Evolutionary conservation across 805 yeast genomes (phyloP).

Genomic region (Candida krabiensis): DNA sequence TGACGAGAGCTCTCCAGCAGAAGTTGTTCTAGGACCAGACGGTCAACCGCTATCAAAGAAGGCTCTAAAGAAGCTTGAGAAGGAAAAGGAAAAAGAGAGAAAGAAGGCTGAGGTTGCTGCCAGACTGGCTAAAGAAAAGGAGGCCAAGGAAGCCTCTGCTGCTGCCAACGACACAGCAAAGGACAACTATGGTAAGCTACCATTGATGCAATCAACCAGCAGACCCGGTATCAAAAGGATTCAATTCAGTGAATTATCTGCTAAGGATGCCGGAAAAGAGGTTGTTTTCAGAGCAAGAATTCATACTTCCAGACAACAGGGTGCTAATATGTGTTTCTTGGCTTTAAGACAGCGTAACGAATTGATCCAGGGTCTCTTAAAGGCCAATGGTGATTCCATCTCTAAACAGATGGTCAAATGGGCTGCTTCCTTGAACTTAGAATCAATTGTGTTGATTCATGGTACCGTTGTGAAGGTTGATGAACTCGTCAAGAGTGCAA

Average conservation of each 20-base stretch:
- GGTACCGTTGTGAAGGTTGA: conserved; percentile 84
- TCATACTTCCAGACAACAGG: conserved; percentile 91
- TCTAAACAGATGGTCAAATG: conserved; percentile 97
- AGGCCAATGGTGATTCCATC: conserved; percentile 65
- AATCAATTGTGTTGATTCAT: conserved; percentile 86
- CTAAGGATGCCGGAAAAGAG: conserved; percentile 68
- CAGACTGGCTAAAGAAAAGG: conserved; percentile 81
- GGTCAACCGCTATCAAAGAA: conserved; percentile 91
- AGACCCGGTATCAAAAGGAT: conserved; percentile 69
- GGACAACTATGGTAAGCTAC: conserved; percentile 85
- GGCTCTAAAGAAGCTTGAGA: conserved; percentile 91
- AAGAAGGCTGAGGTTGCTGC: conserved; percentile 94
- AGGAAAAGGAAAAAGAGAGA: conserved; percentile 87
- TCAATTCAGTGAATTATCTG: conserved; percentile 54
- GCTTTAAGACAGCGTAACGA: conserved; percentile 88
- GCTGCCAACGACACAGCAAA: conserved; percentile 84
- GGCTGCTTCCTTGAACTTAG: conserved; percentile 83
- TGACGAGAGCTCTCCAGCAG: conserved; percentile 18
- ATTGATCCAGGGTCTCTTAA: conserved; percentile 80
- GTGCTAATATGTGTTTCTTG: conserved; percentile 89
- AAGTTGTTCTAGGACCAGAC: conserved; percentile 43
- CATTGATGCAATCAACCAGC: conserved; percentile 72
- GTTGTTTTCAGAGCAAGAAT: conserved; percentile 91
- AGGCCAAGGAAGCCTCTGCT: conserved; percentile 65
- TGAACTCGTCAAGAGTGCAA: conserved; percentile 85